Evolutionary conservation across 345 rosid genomes (phyloP).

Genomic region (Arabidopsis suecica): DNA sequence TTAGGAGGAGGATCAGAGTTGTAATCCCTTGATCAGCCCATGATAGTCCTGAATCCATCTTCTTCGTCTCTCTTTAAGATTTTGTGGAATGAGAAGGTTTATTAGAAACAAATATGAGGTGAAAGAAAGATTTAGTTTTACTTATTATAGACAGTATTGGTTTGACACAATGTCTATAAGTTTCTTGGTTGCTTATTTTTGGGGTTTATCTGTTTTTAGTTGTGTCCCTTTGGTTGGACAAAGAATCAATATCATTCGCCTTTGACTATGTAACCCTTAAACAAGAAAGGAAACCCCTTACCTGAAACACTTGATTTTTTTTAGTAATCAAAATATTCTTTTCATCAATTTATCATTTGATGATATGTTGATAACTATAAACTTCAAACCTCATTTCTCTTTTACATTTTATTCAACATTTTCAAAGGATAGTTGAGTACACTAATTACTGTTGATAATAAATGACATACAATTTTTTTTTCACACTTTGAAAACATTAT

Average conservation of each 20-base stretch:
- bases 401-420: background rate
- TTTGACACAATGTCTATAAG: slow-evolving; percentile 9
- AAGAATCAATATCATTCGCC: background rate
- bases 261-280: slow-evolving; percentile 11
- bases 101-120: slow-evolving; percentile 18
- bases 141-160: slow-evolving; percentile 30
- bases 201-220: slow-evolving; percentile 33
- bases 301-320: background rate
- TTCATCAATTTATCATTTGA: background rate
- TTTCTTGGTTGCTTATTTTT: slow-evolving; percentile 38
- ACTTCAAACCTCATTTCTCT: background rate
- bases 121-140: slow-evolving; percentile 6
- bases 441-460: too few relatives aligned
- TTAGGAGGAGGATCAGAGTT: slow-evolving; percentile 43
- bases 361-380: background rate
- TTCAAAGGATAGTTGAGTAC: background rate
- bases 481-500: too few relatives aligned
- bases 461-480: too few relatives aligned
- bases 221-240: slow-evolving; percentile 7
- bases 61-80: slow-evolving; percentile 1
- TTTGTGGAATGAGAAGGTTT: slow-evolving; percentile 25
- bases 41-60: slow-evolving; percentile 42
- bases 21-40: slow-evolving; percentile 48
- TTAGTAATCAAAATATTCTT: background rate
- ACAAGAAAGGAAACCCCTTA: background rate